Evolutionary conservation across 225 moss, liverwort and hornwort genomes (phyloP).

Genomic region (Sphagnum contortum): DNA sequence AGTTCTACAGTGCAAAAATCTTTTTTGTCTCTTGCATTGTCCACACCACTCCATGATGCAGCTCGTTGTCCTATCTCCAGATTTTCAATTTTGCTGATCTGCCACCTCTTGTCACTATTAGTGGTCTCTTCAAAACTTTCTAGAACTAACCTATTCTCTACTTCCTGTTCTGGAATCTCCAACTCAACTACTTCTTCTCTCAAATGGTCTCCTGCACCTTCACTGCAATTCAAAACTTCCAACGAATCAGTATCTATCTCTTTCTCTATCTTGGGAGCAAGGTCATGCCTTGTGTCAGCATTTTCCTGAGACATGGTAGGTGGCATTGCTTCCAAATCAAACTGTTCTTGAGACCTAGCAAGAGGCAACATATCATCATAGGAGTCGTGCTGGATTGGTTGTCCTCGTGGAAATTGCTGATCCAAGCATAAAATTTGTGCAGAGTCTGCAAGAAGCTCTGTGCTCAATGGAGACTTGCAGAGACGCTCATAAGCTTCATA

Average conservation of each 20-base stretch:
- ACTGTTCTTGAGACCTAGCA: slow-evolving; percentile 10
- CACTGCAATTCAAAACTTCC: too few species aligned
- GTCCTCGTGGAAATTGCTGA: slow-evolving; percentile 7
- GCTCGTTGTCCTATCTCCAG: too few species aligned
- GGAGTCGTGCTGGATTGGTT: neutral
- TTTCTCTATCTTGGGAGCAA: too few species aligned
- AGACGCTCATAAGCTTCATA: slow-evolving; percentile 47
- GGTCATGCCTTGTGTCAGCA: too few species aligned
- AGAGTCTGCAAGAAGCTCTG: slow-evolving; percentile 35
- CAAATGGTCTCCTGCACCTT: slow-evolving; percentile 7
- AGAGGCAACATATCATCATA: slow-evolving; percentile 9
- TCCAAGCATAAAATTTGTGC: slow-evolving; percentile 28
- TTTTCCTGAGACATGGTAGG: too few species aligned
- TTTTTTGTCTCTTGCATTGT: neutral
- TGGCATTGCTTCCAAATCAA: neutral
- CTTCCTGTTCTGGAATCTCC: slow-evolving; percentile 13
- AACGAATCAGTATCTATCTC: too few species aligned
- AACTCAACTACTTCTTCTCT: slow-evolving; percentile 7
- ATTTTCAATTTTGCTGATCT: too few species aligned
- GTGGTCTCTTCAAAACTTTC: neutral
- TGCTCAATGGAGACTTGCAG: slow-evolving; percentile 31
- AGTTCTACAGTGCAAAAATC: neutral
- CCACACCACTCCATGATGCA: too few species aligned
- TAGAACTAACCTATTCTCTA: slow-evolving; percentile 2
- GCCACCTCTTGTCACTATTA: too few species aligned